Conservation (phyloP, 345 rosid genomes). For the Dimocarpus longan region DNA sequence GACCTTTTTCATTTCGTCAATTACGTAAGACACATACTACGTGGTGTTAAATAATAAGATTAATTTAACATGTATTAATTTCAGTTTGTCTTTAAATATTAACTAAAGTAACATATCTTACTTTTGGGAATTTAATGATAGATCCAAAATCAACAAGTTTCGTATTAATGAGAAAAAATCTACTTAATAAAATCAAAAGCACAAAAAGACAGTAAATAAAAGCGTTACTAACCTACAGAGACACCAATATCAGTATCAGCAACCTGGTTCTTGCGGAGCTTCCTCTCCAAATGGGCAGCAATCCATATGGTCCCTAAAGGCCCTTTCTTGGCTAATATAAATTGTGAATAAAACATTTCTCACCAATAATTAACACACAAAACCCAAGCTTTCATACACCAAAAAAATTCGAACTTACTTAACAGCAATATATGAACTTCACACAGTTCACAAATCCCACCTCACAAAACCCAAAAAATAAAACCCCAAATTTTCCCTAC, state of each 20-base stretch:
- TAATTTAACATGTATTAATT: not conserved
- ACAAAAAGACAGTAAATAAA: conserved; percentile 3
- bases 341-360: conserved; percentile 97
- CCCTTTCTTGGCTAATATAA: conserved; percentile 99
- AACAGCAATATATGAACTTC: conserved; percentile 1
- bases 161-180: not conserved
- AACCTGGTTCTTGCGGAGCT: conserved; percentile 99
- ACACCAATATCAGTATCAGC: conserved; percentile 99
- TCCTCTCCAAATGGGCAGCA: conserved; percentile 99
- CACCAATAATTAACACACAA: conserved; percentile 19
- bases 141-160: conserved; percentile 3
- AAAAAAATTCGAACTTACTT: conserved; percentile 28
- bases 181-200: not conserved
- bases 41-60: not conserved
- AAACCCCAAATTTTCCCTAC: conserved; percentile 14
- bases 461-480: not conserved
- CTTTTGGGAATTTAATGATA: too few species aligned
- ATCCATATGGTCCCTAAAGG: conserved; percentile 99
- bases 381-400: conserved; percentile 36
- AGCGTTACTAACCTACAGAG: conserved; percentile 80
- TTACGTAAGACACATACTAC: not conserved
- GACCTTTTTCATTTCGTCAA: not conserved
- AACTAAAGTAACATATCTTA: not conserved
- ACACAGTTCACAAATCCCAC: conserved; percentile 3
- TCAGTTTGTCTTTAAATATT: not conserved